Evolutionary conservation across 1,139 yeast species (phyloP).

Genomic region (Suhomyces taliae): DNA sequence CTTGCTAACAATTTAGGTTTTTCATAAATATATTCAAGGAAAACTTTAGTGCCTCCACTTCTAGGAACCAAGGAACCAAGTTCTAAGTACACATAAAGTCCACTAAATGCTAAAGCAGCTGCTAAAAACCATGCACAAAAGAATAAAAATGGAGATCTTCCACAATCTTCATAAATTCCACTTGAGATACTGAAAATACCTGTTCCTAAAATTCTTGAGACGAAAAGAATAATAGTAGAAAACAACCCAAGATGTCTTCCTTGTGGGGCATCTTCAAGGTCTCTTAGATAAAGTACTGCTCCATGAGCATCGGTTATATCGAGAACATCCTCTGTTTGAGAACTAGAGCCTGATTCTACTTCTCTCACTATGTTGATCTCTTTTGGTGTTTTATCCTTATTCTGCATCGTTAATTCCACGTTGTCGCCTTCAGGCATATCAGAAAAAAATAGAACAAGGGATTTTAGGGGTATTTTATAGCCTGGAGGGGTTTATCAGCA

Average conservation of each 20-base stretch:
- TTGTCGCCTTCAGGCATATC: constrained; percentile 5
- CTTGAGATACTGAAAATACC: constrained; percentile 76
- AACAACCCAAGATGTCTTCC: constrained; percentile 72
- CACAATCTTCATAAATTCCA: constrained; percentile 64
- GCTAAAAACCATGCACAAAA: constrained; percentile 63
- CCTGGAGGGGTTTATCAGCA: neutral
- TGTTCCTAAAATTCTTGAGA: constrained; percentile 72
- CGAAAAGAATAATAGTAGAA: constrained; percentile 61
- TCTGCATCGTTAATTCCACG: constrained; percentile 1
- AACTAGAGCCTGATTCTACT: constrained; percentile 4
- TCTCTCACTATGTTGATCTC: constrained; percentile 1
- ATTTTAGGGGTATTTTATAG: neutral
- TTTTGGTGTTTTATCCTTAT: neutral
- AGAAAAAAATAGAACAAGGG: neutral
- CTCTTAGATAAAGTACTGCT: constrained; percentile 24
- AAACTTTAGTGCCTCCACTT: constrained; percentile 74
- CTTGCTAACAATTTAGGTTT: constrained; percentile 60
- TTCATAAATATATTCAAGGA: constrained; percentile 63
- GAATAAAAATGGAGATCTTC: constrained; percentile 62
- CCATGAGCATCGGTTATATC: constrained; percentile 14
- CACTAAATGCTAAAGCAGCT: constrained; percentile 62
- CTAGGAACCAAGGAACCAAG: constrained; percentile 69
- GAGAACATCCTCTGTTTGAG: constrained; percentile 1
- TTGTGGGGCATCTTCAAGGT: constrained; percentile 61
- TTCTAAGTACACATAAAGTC: constrained; percentile 64